phyloP scores from a whole-genome alignment of 2,329 filamentous ascomycete genomes.

The Xylaria hypoxylon region DNA sequence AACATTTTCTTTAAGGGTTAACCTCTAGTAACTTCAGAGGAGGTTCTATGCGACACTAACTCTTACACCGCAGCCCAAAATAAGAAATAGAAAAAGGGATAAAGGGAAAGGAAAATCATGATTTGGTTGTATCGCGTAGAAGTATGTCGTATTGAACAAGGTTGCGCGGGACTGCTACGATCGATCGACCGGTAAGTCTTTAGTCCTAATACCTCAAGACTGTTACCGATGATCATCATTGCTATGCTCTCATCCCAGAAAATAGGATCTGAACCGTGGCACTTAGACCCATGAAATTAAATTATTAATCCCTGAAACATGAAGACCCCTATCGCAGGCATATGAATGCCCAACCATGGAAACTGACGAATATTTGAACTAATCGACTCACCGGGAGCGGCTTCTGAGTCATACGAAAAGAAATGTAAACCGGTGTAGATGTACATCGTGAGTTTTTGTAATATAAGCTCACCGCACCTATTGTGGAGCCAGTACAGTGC shows the following conservation, averaged over 20 bases:
- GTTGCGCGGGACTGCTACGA: slow-evolving; percentile 6
- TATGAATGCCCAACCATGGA: background rate
- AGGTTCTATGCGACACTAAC: background rate
- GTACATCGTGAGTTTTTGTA: slow-evolving; percentile 6
- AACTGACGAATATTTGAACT: background rate
- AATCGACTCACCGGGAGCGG: background rate
- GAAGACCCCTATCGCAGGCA: background rate
- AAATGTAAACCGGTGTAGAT: slow-evolving; percentile 10
- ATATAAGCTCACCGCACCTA: slow-evolving; percentile 13
- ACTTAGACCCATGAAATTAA: background rate
- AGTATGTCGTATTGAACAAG: background rate
- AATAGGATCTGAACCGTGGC: background rate
- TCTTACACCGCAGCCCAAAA: background rate
- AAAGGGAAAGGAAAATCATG: background rate
- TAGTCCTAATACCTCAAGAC: background rate
- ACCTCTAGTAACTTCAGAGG: background rate
- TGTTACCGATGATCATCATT: background rate
- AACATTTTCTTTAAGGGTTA: background rate
- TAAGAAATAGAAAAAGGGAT: too few species aligned
- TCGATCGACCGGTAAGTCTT: slow-evolving; percentile 1
- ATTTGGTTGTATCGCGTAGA: background rate
- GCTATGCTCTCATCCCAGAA: background rate
- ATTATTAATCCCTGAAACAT: slow-evolving; percentile 20
- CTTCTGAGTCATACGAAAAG: background rate
- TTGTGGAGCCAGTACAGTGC: slow-evolving; percentile 26